phyloP scores from a whole-genome alignment of 1,284 basidiomycete genomes.

The Marasmius oreades region DNA sequence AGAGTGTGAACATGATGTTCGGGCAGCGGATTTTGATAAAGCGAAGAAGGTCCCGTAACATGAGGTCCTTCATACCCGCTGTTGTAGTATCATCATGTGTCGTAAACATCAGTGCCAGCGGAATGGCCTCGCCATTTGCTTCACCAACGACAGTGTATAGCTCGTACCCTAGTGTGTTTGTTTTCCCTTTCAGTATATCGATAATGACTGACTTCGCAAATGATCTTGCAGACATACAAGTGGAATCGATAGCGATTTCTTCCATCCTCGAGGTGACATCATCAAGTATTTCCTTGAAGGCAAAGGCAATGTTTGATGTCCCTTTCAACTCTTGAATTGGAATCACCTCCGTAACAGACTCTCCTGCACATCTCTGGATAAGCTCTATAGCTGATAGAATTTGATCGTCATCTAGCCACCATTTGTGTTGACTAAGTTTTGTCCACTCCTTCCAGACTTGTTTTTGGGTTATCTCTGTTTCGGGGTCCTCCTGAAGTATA shows the following conservation, averaged over 20 bases:
- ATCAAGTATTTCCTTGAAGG: conserved; percentile 15
- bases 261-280: not conserved
- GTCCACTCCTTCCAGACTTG: conserved; percentile 16
- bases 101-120: conserved; percentile 11
- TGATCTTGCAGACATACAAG: conserved; percentile 12
- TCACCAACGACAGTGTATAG: conserved; percentile 13
- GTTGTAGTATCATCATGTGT: not conserved
- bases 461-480: conserved; percentile 13
- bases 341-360: conserved; percentile 7
- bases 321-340: conserved; percentile 9
- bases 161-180: conserved; percentile 11
- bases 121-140: conserved; percentile 12
- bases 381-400: conserved; percentile 15
- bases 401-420: conserved; percentile 16
- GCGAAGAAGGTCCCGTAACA: conserved; percentile 8
- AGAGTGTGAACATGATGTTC: conserved; percentile 12
- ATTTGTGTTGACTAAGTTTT: conserved; percentile 9
- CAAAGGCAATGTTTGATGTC: conserved; percentile 15
- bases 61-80: conserved; percentile 8
- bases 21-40: conserved; percentile 3
- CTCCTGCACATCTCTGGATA: conserved; percentile 7
- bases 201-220: not conserved
- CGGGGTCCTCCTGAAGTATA: conserved; percentile 5
- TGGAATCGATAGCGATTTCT: conserved; percentile 19
- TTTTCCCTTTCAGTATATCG: conserved; percentile 6